Base-by-base conservation (phyloP, 2,329 filamentous ascomycete genomes). In the Thelonectria blattea region DNA sequence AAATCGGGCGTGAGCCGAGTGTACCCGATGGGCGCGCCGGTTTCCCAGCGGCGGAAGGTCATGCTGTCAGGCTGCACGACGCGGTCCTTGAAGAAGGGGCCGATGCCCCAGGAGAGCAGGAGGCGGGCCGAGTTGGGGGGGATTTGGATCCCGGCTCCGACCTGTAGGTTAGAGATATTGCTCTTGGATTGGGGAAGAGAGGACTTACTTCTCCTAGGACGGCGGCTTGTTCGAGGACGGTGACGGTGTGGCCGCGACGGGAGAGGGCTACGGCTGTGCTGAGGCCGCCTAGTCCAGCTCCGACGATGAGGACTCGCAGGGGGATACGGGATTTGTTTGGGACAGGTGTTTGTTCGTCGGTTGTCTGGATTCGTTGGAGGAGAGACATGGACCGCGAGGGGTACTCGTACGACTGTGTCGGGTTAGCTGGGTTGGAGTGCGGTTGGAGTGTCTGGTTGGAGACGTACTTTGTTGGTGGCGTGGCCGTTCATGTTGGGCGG, bases 241-340 rank as follows among this genome's bases (percentile, higher is more conserved):
- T 73, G 15, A 81, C 76, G n/a, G 59, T 46, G 58, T 79, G 76
- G 3, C 78, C 78, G 18, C 66, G 65, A 3, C 71, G 64, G 3
- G 71, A 70, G 12, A 79, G 70, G 4, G 73, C 73, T 32, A 79
- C 74, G 10, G 77, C 77, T 3, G 77, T 74, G 5, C 76, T 74
- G 1, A 80, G 69, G 15, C 78, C 78, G 5, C 78, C 77, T 1
- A 81, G 69, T 1, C 77, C 77, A n/a, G 77, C 78, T 5, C 78
- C 78, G 11, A 79, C 72, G 43, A 80, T 24, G 2, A 64, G n/a
- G 2, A 64, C 54, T 3, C 24, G 10, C 17, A 61, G 14, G 7
- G 58, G 32, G 3, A 47, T 8, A 1, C 14, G 15, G 4, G 46
- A 5, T 10, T 43, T 20, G 10, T 18, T 8, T 1, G 9, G 6